Base-by-base conservation (phyloP, 2,329 filamentous ascomycete species). In the Thelonectria olida region DNA sequence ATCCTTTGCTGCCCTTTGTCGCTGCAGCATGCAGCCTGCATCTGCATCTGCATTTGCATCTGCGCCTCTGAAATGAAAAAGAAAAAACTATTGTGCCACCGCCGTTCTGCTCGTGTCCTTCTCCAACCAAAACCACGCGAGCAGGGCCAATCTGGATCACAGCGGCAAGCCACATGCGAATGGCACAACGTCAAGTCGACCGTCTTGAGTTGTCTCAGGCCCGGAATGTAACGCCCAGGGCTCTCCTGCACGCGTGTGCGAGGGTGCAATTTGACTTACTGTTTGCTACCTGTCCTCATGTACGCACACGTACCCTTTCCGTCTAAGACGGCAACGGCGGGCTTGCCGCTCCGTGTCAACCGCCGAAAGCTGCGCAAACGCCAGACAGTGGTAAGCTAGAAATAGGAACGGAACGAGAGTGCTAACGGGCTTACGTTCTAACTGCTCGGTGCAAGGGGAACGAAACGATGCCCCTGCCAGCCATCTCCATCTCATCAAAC, bases 201-300 rank as follows among this genome's bases (percentile, higher is more conserved):
- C 41, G 31, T 62, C 44, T 66, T 61, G 34, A 58, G 53, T 58
- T 68, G 69, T 70, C 64, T 70, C 54, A 44, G 64, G 44, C 54
- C 62, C 67, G 65, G 67, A 71, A 68, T 71, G 68, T 61, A 67
- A 61, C 58, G 63, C 59, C 53, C 57, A 54, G n/a, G n/a, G n/a
- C n/a, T n/a, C n/a, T n/a, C n/a, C n/a, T n/a, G n/a, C n/a, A n/a
- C 15, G 68, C 68, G 68, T 62, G 68, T 71, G 68, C 67, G 67
- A 71, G 61, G 60, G 63, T 68, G 59, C 63, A 62, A 58, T 57
- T 64, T 5, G 65, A 65, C 59, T 58, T 64, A 54, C 50, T 51
- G 41, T 27, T 44, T 36, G 41, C 22, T 31, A 25, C 52, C n/a
- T 48, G 28, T 20, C 23, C n/a, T 39, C 15, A 36, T 19, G 23